Conservation (phyloP, 441 rosid genomes). For the Raphanus hybrid region DNA sequence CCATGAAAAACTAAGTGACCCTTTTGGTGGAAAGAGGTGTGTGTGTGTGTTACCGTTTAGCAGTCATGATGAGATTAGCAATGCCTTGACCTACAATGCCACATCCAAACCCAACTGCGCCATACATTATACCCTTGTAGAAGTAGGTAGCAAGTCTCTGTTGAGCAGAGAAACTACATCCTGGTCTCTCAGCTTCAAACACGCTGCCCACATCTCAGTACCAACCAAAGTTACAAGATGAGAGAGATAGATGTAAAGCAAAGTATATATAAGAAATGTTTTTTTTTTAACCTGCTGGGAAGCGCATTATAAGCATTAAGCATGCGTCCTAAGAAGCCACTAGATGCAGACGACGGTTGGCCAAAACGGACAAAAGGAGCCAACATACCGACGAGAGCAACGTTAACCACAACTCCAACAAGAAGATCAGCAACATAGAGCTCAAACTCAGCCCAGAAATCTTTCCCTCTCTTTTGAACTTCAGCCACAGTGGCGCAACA, state of each 20-base stretch:
- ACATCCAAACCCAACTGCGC: slow-evolving; percentile 81
- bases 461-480: slow-evolving; percentile 80
- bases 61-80: slow-evolving; percentile 86
- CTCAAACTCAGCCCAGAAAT: slow-evolving; percentile 88
- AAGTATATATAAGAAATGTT: not conserved
- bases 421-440: slow-evolving; percentile 73
- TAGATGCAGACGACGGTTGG: slow-evolving; percentile 56
- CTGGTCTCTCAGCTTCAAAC: slow-evolving; percentile 88
- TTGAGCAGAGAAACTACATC: slow-evolving; percentile 64
- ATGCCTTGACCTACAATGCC: slow-evolving; percentile 90
- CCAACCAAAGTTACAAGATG: not conserved
- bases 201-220: slow-evolving; percentile 50
- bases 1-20: slow-evolving; percentile 11
- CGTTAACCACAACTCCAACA: slow-evolving; percentile 74
- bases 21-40: not conserved
- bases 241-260: not conserved
- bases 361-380: slow-evolving; percentile 87
- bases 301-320: slow-evolving; percentile 70
- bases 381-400: slow-evolving; percentile 81
- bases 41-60: slow-evolving; percentile 56
- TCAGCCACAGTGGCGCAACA: slow-evolving; percentile 87
- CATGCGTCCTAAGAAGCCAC: slow-evolving; percentile 63
- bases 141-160: slow-evolving; percentile 83
- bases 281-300: slow-evolving; percentile 67
- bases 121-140: slow-evolving; percentile 80